phyloP scores from a whole-genome alignment of 2,329 filamentous ascomycete species.

The Ophiostoma ips region DNA sequence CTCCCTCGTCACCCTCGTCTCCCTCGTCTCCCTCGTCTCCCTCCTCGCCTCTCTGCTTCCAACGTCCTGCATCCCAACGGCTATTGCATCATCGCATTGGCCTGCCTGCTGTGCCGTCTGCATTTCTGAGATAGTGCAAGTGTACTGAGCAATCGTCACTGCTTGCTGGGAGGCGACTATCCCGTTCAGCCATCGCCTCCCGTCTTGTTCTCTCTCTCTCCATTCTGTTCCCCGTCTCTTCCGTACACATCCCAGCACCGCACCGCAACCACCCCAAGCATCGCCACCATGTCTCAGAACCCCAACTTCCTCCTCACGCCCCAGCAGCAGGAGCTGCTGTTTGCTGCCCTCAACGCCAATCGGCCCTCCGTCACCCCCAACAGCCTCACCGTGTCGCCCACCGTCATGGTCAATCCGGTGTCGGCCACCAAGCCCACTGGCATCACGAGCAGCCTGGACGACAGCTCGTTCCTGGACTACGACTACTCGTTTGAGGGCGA shows the following conservation, averaged over 20 bases:
- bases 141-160: constrained; percentile 3
- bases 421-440: constrained; percentile 30
- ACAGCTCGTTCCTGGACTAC: constrained; percentile 75
- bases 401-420: constrained; percentile 33
- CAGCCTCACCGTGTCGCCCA: constrained; percentile 31
- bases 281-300: constrained; percentile 35
- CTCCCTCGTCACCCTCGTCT: neutral
- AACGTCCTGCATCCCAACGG: neutral
- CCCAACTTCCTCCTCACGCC: constrained; percentile 54
- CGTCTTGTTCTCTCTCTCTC: neutral
- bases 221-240: neutral
- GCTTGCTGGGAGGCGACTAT: constrained; percentile 7
- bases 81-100: constrained; percentile 1
- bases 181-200: constrained; percentile 5
- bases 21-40: neutral
- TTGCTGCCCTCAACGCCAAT: constrained; percentile 64
- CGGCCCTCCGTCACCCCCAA: constrained; percentile 28
- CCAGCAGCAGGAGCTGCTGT: constrained; percentile 62
- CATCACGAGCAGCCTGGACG: constrained; percentile 40
- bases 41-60: neutral
- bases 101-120: neutral
- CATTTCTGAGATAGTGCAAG: neutral
- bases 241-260: neutral
- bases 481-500: constrained; percentile 64
- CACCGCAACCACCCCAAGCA: neutral